Evolutionary conservation across 768 basidiomycete genomes (phyloP), one percentile per base, ranked within the genome.

Genomic region (Lentinula detonsa): DNA sequence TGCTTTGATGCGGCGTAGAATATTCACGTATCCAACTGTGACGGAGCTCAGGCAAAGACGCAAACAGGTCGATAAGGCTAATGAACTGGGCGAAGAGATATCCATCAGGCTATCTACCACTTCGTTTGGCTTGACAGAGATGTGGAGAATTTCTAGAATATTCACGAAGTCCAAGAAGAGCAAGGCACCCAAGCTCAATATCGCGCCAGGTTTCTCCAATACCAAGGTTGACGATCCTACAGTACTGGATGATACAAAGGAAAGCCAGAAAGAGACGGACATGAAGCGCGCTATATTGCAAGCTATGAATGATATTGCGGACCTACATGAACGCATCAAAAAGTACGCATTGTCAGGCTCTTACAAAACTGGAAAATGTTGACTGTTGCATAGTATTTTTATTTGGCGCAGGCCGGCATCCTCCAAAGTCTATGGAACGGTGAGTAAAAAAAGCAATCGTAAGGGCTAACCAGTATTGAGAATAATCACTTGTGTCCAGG

Each of bases 251-350:
- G 69, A 75, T 23, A 57, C 61, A 5, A 66, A 68, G 16, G 77
- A 80, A 10, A 66, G 58, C 28, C 61, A 74, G 33, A 75, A 75
- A 58, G 70, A 76, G 40, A 72, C 73, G 53, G 79, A 78, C 62
- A 28, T 81, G 5, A 82, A 82, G 67, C 74, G 76, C 9, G 66
- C 73, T 31, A 62, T 72, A 2, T 66, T 88, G 16, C 69, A 75
- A 39, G 37, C 69, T 9, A 37, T 87, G 53, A 74, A 78, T 48
- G 78, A 81, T 43, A 66, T 85, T 37, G 81, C 82, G 8, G 87
- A 89, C 66, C 60, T 86, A 9, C 83, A 86, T 61, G 88, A 90
- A 68, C 75, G 86, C 35, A 63, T 86, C 31, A 81, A 80, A 71
- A 89, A 87, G 87, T 87, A 65, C 33, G 78, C 70, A 10, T 31